Base-by-base conservation (phyloP, 1,284 basidiomycete genomes). In the Peniophora sp. region DNA sequence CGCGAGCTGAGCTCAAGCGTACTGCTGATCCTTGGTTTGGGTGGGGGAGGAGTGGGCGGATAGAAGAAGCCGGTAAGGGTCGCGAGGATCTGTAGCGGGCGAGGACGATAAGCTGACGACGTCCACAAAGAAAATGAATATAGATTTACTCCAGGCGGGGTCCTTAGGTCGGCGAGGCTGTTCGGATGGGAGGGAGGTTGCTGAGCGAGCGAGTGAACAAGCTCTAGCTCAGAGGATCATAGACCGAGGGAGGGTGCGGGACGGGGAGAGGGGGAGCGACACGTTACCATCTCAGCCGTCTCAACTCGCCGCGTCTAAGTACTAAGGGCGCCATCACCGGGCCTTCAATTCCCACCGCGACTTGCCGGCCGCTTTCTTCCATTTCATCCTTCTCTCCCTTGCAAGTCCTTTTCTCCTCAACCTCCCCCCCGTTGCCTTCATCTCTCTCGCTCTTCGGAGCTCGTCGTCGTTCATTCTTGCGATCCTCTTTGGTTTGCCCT, bases 31-130 rank as follows among this genome's bases (percentile, higher is more conserved):
- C 57, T 53, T 32, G 27, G n/a, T 32, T 32, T 32, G 27, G 47
- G 50, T 61, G 65, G 65, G 63, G 63, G 57, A 61, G 62, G 67
- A 65, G 72, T 77, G 76, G 65, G 61, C 68, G 67, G 38, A 41
- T 41, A 41, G 38, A 41, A 77, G 85, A 78, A 75, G 84, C 86
- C 85, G 86, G 78, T 83, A 86, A 91, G 91, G 90, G 91, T 92
- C 91, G 90, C 90, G 91, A 93, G 56, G 89, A 82, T 78, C 86
- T 91, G 67, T 16, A 10, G 25, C 34, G 36, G 19, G 5, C 8
- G 38, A n/a, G 8, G 5, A 41, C 38, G 38, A 5, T n/a, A 38
- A 47, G 48, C 48, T 45, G 46, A 48, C 50, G 44, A 45, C 51
- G 49, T 22, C 12, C 48, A 46, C 38, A 58, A 50, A 52, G 35